Evolutionary conservation across 2,329 filamentous ascomycete species (phyloP).

Genomic region (Nannizziopsis arthrosporioides): DNA sequence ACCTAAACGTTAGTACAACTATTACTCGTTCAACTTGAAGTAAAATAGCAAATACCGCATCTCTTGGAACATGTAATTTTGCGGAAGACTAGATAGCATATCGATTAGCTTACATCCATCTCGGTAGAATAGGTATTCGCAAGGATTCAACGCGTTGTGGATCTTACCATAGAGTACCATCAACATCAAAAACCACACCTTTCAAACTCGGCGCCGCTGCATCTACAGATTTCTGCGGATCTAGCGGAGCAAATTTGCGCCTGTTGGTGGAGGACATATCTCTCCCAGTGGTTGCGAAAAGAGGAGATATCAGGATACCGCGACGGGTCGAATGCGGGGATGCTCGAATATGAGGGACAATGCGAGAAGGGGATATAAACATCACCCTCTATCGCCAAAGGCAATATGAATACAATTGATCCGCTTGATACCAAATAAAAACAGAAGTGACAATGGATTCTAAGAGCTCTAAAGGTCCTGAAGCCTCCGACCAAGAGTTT

Average conservation of each 20-base stretch:
- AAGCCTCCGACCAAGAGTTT: too few relatives aligned
- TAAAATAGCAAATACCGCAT: constrained; percentile 50
- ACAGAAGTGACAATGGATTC: too few relatives aligned
- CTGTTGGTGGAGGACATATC: background rate
- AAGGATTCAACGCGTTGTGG: background rate
- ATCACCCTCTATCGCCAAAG: background rate
- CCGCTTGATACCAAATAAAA: too few relatives aligned
- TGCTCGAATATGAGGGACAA: background rate
- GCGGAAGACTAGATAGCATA: constrained; percentile 53
- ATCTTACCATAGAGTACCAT: constrained; percentile 79
- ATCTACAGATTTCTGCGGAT: constrained; percentile 19
- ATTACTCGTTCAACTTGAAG: background rate
- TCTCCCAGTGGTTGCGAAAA: background rate
- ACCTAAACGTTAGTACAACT: background rate
- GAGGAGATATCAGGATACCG: too few relatives aligned
- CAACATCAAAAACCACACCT: constrained; percentile 77
- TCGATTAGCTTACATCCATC: background rate
- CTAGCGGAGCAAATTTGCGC: constrained; percentile 42
- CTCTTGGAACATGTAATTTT: constrained; percentile 88
- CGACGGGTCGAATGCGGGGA: too few relatives aligned
- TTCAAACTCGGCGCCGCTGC: constrained; percentile 36
- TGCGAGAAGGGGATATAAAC: background rate
- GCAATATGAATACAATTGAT: background rate
- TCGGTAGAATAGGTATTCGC: too few relatives aligned
- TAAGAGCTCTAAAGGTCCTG: too few relatives aligned